These are phyloP conservation scores for Saturnispora sanitii DNA, from an alignment of 805 yeast species.

Conservation along the genomic window DNA sequence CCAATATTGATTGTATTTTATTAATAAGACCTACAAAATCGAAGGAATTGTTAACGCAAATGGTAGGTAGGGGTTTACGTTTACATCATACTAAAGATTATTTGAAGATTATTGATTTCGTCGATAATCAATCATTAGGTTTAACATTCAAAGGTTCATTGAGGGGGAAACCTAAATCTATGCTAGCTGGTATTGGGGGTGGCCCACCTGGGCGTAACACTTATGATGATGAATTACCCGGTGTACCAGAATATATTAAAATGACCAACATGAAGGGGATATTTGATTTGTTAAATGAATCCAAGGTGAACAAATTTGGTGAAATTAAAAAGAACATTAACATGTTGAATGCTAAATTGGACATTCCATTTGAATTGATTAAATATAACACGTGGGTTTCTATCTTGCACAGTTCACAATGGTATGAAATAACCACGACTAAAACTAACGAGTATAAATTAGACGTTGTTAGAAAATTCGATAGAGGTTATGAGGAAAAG, in stretches of 20 bases:
- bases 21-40: slow-evolving; percentile 78
- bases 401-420: slow-evolving; percentile 2
- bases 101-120: slow-evolving; percentile 74
- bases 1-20: slow-evolving; percentile 72
- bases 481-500: neutral
- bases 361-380: slow-evolving; percentile 7
- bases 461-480: slow-evolving; percentile 11
- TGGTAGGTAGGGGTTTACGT: slow-evolving; percentile 87
- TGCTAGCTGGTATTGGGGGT: slow-evolving; percentile 4
- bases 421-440: slow-evolving; percentile 11
- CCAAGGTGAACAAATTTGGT: neutral
- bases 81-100: slow-evolving; percentile 46
- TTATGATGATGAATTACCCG: slow-evolving; percentile 12
- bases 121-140: slow-evolving; percentile 39
- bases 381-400: slow-evolving; percentile 7
- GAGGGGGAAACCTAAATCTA: slow-evolving; percentile 14
- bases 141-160: slow-evolving; percentile 20
- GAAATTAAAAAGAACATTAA: neutral
- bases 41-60: slow-evolving; percentile 60
- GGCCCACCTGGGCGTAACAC: slow-evolving; percentile 1
- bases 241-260: slow-evolving; percentile 22
- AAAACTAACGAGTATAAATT: neutral
- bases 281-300: slow-evolving; percentile 17
- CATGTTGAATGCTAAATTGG: slow-evolving; percentile 10
- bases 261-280: slow-evolving; percentile 23